Percentiles rank a stretch among this genome's conserved stretches.
These are phyloP conservation scores for Quercus bicolor DNA, from an alignment of 306 rosid species.

Conservation along the genomic window DNA sequence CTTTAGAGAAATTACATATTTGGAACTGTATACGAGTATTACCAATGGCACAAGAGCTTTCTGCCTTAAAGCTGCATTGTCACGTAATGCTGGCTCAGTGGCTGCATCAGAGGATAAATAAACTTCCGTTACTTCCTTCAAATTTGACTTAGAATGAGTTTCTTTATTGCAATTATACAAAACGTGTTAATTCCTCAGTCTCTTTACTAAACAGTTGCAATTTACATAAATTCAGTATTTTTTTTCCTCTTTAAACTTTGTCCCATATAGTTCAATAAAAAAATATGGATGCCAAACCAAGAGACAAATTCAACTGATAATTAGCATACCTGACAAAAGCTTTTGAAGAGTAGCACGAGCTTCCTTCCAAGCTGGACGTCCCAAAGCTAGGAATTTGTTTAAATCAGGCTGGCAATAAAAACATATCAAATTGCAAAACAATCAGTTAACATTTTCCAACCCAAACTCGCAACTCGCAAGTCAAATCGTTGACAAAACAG, in stretches of 20 bases:
- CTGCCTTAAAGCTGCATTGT: slow-evolving; percentile 61
- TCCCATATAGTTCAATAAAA: background rate
- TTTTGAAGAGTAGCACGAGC: slow-evolving; percentile 87
- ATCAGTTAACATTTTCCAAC: slow-evolving; percentile 11
- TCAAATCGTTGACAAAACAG: background rate
- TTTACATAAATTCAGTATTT: background rate
- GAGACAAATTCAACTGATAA: background rate
- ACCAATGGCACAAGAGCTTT: slow-evolving; percentile 75
- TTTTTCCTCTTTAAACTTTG: background rate
- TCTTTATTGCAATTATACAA: background rate
- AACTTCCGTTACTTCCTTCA: background rate
- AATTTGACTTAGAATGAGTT: background rate
- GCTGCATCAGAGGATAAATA: slow-evolving; percentile 46
- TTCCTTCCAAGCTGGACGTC: slow-evolving; percentile 96
- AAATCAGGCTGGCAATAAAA: slow-evolving; percentile 57
- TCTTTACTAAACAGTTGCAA: background rate
- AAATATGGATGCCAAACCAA: background rate
- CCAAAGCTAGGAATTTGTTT: slow-evolving; percentile 83
- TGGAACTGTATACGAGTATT: slow-evolving; percentile 17
- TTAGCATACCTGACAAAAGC: slow-evolving; percentile 66
- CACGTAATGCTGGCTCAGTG: slow-evolving; percentile 71
- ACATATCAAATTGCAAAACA: slow-evolving; percentile 1
- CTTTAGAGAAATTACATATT: slow-evolving; percentile 2
- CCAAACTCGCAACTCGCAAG: background rate
- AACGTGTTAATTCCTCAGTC: background rate